phyloP scores from a whole-genome alignment of 169 alveolate genomes.

The Perkinsus olseni region DNA sequence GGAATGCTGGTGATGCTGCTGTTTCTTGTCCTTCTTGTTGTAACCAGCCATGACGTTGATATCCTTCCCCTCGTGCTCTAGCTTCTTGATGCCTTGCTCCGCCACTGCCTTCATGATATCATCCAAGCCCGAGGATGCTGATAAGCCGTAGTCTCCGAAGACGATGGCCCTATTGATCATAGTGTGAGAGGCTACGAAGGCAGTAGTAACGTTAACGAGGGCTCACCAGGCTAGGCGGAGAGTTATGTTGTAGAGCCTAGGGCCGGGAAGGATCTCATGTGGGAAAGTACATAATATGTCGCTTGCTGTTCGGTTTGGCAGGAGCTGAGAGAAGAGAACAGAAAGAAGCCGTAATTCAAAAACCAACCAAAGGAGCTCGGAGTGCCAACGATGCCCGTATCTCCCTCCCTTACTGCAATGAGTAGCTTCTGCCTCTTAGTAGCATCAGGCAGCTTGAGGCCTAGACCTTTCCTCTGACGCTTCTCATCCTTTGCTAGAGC shows the following conservation, averaged over 20 bases:
- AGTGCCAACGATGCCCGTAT: no score
- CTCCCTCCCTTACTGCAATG: neutral
- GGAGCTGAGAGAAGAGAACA: neutral
- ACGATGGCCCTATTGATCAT: neutral
- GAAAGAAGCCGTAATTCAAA: no score
- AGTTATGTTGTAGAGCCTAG: neutral
- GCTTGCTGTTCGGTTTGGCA: neutral
- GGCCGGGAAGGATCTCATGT: neutral
- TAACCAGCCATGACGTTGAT: neutral
- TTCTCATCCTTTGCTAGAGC: neutral
- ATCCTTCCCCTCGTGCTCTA: neutral
- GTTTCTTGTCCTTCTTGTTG: neutral
- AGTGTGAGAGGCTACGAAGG: neutral
- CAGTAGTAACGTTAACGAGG: neutral
- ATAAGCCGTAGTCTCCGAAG: neutral
- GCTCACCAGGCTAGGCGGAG: neutral
- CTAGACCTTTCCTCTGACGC: neutral
- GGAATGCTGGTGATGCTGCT: no score
- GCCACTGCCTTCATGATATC: neutral
- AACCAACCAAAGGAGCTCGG: no score
- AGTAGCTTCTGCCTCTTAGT: neutral
- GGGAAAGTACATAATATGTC: neutral
- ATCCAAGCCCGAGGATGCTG: neutral
- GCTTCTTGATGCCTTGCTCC: neutral
- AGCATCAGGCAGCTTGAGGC: neutral